Base-by-base conservation (phyloP, 139 green algal species). In the Chara braunii region DNA sequence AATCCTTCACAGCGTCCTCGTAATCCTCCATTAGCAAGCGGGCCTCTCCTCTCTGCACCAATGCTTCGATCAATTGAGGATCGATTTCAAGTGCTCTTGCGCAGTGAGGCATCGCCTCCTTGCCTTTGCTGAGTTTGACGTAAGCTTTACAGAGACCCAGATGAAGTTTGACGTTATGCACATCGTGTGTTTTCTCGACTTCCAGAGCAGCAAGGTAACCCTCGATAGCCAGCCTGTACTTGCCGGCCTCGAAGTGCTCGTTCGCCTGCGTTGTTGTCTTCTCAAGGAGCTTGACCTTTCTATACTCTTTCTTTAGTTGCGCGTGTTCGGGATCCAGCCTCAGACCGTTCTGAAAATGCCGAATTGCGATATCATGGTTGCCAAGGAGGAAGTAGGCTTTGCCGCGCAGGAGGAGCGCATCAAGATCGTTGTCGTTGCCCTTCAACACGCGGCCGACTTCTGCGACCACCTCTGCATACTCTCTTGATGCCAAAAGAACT, bases 231-330 rank as follows among this genome's bases (percentile, higher is more conserved):
- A 26, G 28, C 2, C 67, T 14, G 32, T 57, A 64, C 51, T 75
- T 75, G 34, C 1, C 62, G 24, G 52, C 37, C n/a, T 28, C 37
- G n/a, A 75, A 26, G 3, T 23, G 9, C 14, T 75, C 67, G 29
- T 75, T 24, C 8, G 67, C 67, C 55, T 74, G 51, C 50, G 22
- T 74, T 7, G 42, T 64, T 6, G 36, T 63, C 56, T 75, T 75
- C 36, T 78, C 70, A 0, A 78, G 62, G 29, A 55, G 37, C 34
- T 78, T 78, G 12, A 74, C 24, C 70, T 78, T 74, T 3, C 70
- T 52, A 28, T 75, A 74, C 50, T 74, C 61, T 26, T 69, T 59
- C 32, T 78, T 78, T 6, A 60, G 36, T 34, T 69, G 62, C 22
- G 14, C 33, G 65, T 78, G 70, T 53, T 78, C 70, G 18, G 70